Percentiles rank a stretch among this genome's conserved stretches.
phyloP scores from a whole-genome alignment of 2,329 filamentous ascomycete genomes.

The Penicillium crustosum region DNA sequence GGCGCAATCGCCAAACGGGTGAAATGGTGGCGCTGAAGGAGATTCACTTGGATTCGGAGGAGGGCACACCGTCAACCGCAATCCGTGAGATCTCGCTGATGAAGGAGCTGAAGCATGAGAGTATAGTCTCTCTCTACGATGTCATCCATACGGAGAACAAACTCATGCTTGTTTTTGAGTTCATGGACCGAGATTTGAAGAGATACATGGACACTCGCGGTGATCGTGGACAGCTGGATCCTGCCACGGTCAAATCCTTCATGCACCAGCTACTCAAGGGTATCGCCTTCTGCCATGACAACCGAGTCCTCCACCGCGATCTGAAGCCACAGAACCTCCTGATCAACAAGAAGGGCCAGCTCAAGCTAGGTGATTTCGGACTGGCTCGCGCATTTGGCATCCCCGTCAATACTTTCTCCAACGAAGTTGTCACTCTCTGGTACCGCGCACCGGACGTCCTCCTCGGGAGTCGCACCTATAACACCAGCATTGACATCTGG shows the following conservation, averaged over 20 bases:
- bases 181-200: constrained; percentile 97
- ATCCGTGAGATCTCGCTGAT: constrained; percentile 98
- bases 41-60: constrained; percentile 97
- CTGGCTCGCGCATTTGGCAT: constrained; percentile 93
- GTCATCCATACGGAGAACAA: constrained; percentile 99
- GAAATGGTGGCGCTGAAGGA: constrained; percentile 97
- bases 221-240: constrained; percentile 84
- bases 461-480: constrained; percentile 91
- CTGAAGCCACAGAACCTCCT: constrained; percentile 95
- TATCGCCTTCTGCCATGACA: constrained; percentile 97
- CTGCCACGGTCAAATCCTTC: constrained; percentile 93
- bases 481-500: constrained; percentile 99
- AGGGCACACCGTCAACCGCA: constrained; percentile 93
- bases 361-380: constrained; percentile 94
- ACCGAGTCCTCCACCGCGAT: constrained; percentile 91
- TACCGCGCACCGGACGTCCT: constrained; percentile 96
- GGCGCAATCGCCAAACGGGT: constrained; percentile 92
- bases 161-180: constrained; percentile 98
- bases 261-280: constrained; percentile 97
- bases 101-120: constrained; percentile 99
- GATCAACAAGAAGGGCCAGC: constrained; percentile 84
- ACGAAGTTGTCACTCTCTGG: constrained; percentile 97
- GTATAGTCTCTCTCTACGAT: constrained; percentile 95
- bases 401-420: constrained; percentile 96
- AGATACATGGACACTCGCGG: constrained; percentile 97